A percentile compares a stretch with the other conserved stretches of the same genome.
Conservation (phyloP, 2,329 filamentous ascomycete species). For the Neopestalotiopsis sp. region DNA sequence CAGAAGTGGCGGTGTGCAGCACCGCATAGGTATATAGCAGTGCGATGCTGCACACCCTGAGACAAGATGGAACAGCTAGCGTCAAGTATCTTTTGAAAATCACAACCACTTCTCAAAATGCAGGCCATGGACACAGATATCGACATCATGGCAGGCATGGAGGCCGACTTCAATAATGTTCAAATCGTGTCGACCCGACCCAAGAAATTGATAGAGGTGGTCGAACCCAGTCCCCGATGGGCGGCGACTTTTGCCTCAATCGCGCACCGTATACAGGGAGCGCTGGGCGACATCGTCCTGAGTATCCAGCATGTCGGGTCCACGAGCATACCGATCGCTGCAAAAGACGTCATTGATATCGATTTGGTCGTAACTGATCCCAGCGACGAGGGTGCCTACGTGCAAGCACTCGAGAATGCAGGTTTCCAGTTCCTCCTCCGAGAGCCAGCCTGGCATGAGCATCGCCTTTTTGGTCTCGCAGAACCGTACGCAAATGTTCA, state of each 20-base stretch:
- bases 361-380: slow-evolving; percentile 50
- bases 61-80: background rate
- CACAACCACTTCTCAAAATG: background rate
- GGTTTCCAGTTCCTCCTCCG: slow-evolving; percentile 52
- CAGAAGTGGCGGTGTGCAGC: background rate
- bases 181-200: slow-evolving; percentile 10
- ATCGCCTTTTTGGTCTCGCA: slow-evolving; percentile 49
- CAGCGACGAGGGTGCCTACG: slow-evolving; percentile 47
- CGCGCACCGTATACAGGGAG: slow-evolving; percentile 33
- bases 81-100: background rate
- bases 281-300: slow-evolving; percentile 39
- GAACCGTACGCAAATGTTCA: slow-evolving; percentile 52
- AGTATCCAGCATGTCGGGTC: slow-evolving; percentile 53
- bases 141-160: slow-evolving; percentile 5
- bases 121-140: background rate
- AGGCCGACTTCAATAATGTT: slow-evolving; percentile 5
- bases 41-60: background rate
- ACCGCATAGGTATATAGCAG: background rate
- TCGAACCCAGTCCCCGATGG: slow-evolving; percentile 17
- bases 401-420: slow-evolving; percentile 43
- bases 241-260: slow-evolving; percentile 13
- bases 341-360: slow-evolving; percentile 58
- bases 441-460: slow-evolving; percentile 52
- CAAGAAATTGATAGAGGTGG: slow-evolving; percentile 13
- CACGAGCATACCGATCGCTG: slow-evolving; percentile 54